Evolutionary conservation across 179 eudicot genomes (phyloP), one percentile per base, ranked within the genome.

Genomic region (Heliamphora pulchella): DNA sequence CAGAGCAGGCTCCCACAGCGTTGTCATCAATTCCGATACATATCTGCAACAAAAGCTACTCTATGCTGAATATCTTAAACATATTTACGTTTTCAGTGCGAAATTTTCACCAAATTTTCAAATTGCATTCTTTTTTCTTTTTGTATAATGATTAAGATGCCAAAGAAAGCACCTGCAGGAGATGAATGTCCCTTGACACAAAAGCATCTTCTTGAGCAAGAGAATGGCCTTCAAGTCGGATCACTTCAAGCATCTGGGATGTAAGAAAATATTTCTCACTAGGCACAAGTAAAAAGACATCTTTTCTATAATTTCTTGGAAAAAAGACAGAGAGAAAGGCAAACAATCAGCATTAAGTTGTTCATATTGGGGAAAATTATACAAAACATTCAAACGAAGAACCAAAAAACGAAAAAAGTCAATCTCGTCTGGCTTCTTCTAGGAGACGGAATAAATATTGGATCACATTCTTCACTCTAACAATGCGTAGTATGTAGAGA

Each of bases 21-120:
- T 89, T 91, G 83, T 96, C 98, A 80, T 96, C 99, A 58, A 88
- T 88, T 78, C 99, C 99, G 71, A 91, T 88, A 81, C 98, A 96
- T 77, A 92, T 87, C 98, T 94, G 91, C 74, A 82, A 76, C 55
- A 75, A 68, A 76, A 59, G 67, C 62, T 76, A 51, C 64, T 69
- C 17, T 18, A 2, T 8, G 58, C 46, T 78, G 74, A 68, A 20
- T 62, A 73, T 67, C 65, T 50, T n/a, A 46, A 55, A 11, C 11
- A 31, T 20, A 20, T 54, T n/a, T 6, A 78, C 3, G 11, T 22
- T n/a, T 15, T 31, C 31, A 31, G 31, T 31, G 31, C 31, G 31
- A 31, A 31, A 31, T 31, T 31, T 31, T 31, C 31, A 31, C 31
- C 31, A 31, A 31, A 31, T 31, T 31, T 31, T 31, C 31, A 31